phyloP scores from a whole-genome alignment of 345 rosid genomes.

The Acer saccharum region DNA sequence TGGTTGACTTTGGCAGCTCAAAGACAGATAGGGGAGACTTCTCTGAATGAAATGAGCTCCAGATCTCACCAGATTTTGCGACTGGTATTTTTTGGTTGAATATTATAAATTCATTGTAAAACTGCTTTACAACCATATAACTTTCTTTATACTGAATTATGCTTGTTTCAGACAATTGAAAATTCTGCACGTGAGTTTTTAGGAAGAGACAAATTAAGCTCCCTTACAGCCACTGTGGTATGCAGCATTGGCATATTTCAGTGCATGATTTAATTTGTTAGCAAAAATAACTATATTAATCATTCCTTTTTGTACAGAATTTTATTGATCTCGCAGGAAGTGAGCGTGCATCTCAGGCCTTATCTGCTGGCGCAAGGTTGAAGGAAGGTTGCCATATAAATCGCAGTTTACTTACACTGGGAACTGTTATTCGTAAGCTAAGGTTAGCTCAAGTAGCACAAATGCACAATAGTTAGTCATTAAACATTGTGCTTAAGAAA shows the following conservation, averaged over 20 bases:
- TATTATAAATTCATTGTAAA: conserved; percentile 13
- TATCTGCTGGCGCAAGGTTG: conserved; percentile 84
- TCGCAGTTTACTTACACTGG: conserved; percentile 86
- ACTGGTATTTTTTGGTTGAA: conserved; percentile 56
- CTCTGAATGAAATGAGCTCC: conserved; percentile 89
- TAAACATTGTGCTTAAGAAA: background rate
- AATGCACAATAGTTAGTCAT: background rate
- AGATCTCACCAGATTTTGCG: conserved; percentile 97
- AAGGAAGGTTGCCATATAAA: conserved; percentile 98
- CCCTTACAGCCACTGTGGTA: conserved; percentile 87
- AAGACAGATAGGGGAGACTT: conserved; percentile 93
- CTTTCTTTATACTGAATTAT: conserved; percentile 8
- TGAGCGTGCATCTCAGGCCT: conserved; percentile 93
- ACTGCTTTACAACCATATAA: conserved; percentile 5
- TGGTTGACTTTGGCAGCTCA: conserved; percentile 63
- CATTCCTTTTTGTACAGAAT: conserved; percentile 49
- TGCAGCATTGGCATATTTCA: conserved; percentile 7
- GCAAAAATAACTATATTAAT: conserved; percentile 2
- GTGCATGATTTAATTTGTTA: conserved; percentile 10
- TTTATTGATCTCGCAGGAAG: conserved; percentile 97
- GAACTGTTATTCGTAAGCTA: conserved; percentile 93
- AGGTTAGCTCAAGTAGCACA: conserved; percentile 50
- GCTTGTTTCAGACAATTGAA: conserved; percentile 65
- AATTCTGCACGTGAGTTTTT: conserved; percentile 67
- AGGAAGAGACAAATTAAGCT: conserved; percentile 67